Percentiles rank a stretch among this genome's conserved stretches.
Conservation (phyloP, 1,139 yeast genomes). For the Pichia sp. region DNA sequence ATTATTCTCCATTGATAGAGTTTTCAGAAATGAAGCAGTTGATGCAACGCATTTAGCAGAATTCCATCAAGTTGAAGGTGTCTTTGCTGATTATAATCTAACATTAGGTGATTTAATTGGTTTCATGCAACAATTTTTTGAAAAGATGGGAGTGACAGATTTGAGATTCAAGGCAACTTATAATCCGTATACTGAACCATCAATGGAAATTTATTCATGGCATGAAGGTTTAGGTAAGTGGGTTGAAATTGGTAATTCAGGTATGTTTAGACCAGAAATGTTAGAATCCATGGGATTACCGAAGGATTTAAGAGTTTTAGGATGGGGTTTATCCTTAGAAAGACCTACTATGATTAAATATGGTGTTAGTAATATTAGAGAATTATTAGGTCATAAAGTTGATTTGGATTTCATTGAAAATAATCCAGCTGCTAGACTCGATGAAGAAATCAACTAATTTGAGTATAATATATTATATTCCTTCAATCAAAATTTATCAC, state of each 20-base stretch:
- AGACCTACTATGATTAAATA: constrained; percentile 99
- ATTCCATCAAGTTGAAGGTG: constrained; percentile 99
- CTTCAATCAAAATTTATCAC: neutral
- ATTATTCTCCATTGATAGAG: constrained; percentile 93
- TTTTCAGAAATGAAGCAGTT: constrained; percentile 98
- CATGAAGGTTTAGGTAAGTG: constrained; percentile 91
- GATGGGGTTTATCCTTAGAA: constrained; percentile 96
- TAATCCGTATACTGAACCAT: constrained; percentile 98
- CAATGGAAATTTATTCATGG: constrained; percentile 95
- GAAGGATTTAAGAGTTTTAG: constrained; percentile 85
- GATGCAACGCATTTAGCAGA: constrained; percentile 99
- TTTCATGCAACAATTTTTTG: constrained; percentile 96
- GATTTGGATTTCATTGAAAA: constrained; percentile 88
- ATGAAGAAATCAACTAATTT: constrained; percentile 43
- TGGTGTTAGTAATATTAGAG: constrained; percentile 92
- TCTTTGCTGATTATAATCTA: constrained; percentile 89
- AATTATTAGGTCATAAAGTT: constrained; percentile 90
- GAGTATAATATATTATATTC: neutral
- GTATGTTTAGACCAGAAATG: constrained; percentile 99
- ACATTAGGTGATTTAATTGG: constrained; percentile 96
- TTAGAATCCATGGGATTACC: constrained; percentile 97
- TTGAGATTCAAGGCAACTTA: constrained; percentile 97
- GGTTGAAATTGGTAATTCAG: constrained; percentile 99
- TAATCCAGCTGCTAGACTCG: constrained; percentile 97
- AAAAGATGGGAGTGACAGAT: constrained; percentile 93